phyloP scores from a whole-genome alignment of 2,329 filamentous ascomycete species.

The Volutella citrinella region DNA sequence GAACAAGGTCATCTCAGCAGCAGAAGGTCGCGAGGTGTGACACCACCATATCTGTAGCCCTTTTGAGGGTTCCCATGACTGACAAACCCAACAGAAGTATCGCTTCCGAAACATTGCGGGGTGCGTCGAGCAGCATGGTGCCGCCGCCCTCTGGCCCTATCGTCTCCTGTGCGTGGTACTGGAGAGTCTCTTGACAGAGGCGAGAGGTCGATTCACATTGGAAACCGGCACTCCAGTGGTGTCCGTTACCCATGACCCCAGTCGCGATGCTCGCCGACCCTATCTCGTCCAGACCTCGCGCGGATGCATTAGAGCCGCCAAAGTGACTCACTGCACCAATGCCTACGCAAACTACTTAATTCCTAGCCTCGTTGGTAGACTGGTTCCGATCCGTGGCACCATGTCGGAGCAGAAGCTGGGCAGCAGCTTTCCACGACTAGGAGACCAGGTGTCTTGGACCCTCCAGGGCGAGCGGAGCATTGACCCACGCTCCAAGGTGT shows the following conservation, averaged over 20 bases:
- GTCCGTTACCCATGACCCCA: conserved; percentile 24
- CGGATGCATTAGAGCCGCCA: conserved; percentile 40
- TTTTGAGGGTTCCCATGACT: not conserved
- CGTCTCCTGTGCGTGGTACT: conserved; percentile 41
- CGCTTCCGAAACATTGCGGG: conserved; percentile 9
- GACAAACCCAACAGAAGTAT: conserved; percentile 4
- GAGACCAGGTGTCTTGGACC: conserved; percentile 41
- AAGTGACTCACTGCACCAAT: conserved; percentile 56
- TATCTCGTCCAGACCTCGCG: conserved; percentile 42
- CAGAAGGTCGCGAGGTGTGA: conserved; percentile 15
- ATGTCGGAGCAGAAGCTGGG: conserved; percentile 46
- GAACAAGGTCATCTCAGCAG: conserved; percentile 1
- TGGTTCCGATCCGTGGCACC: conserved; percentile 40
- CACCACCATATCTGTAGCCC: not conserved
- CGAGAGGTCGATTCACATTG: conserved; percentile 29
- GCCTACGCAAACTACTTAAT: conserved; percentile 48
- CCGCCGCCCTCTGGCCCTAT: conserved; percentile 47
- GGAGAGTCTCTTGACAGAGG: conserved; percentile 30
- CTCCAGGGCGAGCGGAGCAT: conserved; percentile 38
- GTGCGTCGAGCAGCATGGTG: conserved; percentile 36
- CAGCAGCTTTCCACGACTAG: conserved; percentile 17
- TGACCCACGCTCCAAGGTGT: conserved; percentile 45
- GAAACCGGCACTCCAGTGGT: conserved; percentile 33
- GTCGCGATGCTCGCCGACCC: too few relatives aligned
- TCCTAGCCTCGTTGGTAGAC: conserved; percentile 40